Base-by-base conservation (phyloP, 129 eudicot species). In the Arctium minus region DNA sequence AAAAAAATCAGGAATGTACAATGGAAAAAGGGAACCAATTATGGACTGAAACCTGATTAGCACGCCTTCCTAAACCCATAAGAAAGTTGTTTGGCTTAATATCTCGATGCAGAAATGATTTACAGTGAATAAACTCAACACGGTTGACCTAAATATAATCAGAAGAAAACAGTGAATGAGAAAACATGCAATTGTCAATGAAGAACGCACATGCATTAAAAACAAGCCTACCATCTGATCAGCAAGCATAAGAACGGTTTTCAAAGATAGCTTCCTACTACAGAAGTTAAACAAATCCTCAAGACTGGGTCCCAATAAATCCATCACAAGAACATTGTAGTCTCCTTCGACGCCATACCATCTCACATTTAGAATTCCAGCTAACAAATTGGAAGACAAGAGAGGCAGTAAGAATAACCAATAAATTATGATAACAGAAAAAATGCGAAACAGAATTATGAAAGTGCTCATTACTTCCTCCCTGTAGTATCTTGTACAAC, bases 61-160 rank as follows among this genome's bases (percentile, higher is more conserved):
- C 98, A 64, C 98, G 99, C 76, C 99, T 89, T 62, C 98, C 98
- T 92, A 96, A 90, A 44, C 99, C 99, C 99, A 96, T 96, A 80
- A 96, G 99, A 75, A 96, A 96, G 87, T 96, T 96, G 88, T 96
- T 98, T 75, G 99, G 99, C 85, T 96, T 96, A 70, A 96, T 93
- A 86, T 96, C 99, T 6, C 99, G 92, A 87, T 96, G 99, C 68
- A 96, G 88, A 78, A 96, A 96, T 40, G 99, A 96, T 84, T 96
- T 96, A 33, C 90, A 81, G 79, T 96, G 99, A 67, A 96, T 85
- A 88, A 87, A 96, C 80, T 93, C 99, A 81, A 96, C 90, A 73
- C 99, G 97, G 71, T 89, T 90, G 73, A 96, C 89, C 99, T 96
- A 65, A 0, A 64, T 17, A 72, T 68, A 71, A 37, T 73, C 53